phyloP scores from a whole-genome alignment of 1,139 yeast genomes.

The Barnettozyma hawaiiensis region DNA sequence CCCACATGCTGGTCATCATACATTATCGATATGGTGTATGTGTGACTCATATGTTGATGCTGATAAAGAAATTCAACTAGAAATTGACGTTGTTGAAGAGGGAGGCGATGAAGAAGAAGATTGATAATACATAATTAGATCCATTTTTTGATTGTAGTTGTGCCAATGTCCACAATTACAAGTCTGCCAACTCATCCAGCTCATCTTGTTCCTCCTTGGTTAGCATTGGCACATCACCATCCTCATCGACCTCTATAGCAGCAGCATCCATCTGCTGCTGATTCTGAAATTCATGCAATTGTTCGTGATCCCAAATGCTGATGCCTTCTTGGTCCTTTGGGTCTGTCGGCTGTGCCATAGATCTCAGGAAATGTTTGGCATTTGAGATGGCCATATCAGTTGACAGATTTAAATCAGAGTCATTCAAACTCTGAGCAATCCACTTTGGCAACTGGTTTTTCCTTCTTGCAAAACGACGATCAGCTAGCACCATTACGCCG shows the following conservation, averaged over 20 bases:
- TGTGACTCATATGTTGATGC: slow-evolving; percentile 90
- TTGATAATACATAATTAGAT: not conserved
- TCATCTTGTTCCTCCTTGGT: slow-evolving; percentile 25
- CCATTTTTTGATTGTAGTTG: not conserved
- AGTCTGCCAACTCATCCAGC: slow-evolving; percentile 11
- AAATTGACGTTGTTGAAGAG: slow-evolving; percentile 42
- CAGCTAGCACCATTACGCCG: slow-evolving; percentile 97
- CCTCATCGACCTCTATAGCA: slow-evolving; percentile 14
- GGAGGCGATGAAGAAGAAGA: slow-evolving; percentile 28
- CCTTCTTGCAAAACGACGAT: slow-evolving; percentile 83
- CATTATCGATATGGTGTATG: slow-evolving; percentile 73
- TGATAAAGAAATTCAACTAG: slow-evolving; percentile 69
- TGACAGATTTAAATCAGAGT: slow-evolving; percentile 85
- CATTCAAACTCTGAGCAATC: slow-evolving; percentile 90
- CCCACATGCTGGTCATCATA: slow-evolving; percentile 55
- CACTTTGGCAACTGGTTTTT: slow-evolving; percentile 89
- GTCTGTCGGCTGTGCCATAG: slow-evolving; percentile 91
- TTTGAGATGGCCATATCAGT: slow-evolving; percentile 97
- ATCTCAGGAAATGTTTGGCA: slow-evolving; percentile 85
- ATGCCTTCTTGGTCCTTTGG: slow-evolving; percentile 92
- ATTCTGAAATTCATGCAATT: slow-evolving; percentile 56
- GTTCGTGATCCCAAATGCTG: slow-evolving; percentile 84
- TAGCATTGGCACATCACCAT: slow-evolving; percentile 24
- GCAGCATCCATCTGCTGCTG: slow-evolving; percentile 33
- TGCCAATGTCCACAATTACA: not conserved